A percentile compares a stretch with the other conserved stretches of the same genome.
Evolutionary conservation across 192 early-diverging fungal species (phyloP).

Genomic region (Coemansia sp.): DNA sequence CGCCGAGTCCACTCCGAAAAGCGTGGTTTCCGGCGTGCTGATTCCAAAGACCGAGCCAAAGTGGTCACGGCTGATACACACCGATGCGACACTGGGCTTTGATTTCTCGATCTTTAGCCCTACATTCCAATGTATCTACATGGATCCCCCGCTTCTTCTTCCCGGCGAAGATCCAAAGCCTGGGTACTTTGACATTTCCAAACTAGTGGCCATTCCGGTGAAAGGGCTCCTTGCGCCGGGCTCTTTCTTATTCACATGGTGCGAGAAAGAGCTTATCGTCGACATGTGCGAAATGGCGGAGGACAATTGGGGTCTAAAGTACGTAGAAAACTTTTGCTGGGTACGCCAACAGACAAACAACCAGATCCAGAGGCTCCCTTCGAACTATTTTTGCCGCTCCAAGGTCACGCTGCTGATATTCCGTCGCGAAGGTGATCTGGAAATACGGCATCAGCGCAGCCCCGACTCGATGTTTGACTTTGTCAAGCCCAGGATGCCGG

Average conservation of each 20-base stretch:
- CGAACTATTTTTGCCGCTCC: conserved; percentile 79
- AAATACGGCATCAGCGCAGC: conserved; percentile 90
- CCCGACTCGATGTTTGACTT: conserved; percentile 96
- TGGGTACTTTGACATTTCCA: conserved; percentile 33
- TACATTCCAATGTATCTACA: conserved; percentile 81
- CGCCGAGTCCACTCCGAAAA: conserved; percentile 34
- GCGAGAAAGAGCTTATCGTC: conserved; percentile 89
- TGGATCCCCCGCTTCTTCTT: conserved; percentile 83
- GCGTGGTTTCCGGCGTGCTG: conserved; percentile 35
- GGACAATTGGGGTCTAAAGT: conserved; percentile 79
- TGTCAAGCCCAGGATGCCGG: conserved; percentile 69
- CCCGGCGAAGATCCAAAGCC: conserved; percentile 34
- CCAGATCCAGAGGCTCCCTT: conserved; percentile 67
- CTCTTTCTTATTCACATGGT: conserved; percentile 94
- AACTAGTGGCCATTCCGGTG: conserved; percentile 52
- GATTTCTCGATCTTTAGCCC: conserved; percentile 58
- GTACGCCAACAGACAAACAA: conserved; percentile 84
- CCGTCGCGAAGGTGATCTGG: conserved; percentile 85
- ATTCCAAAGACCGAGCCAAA: conserved; percentile 35
- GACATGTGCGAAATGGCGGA: conserved; percentile 73
- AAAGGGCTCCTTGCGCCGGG: conserved; percentile 63
- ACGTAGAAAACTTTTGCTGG: conserved; percentile 98
- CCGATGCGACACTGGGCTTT: conserved; percentile 28
- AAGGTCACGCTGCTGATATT: conserved; percentile 90
- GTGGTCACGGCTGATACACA: conserved; percentile 34